These are phyloP conservation scores for Hypericum perforatum DNA, from an alignment of 345 rosid genomes.

Conservation along the genomic window DNA sequence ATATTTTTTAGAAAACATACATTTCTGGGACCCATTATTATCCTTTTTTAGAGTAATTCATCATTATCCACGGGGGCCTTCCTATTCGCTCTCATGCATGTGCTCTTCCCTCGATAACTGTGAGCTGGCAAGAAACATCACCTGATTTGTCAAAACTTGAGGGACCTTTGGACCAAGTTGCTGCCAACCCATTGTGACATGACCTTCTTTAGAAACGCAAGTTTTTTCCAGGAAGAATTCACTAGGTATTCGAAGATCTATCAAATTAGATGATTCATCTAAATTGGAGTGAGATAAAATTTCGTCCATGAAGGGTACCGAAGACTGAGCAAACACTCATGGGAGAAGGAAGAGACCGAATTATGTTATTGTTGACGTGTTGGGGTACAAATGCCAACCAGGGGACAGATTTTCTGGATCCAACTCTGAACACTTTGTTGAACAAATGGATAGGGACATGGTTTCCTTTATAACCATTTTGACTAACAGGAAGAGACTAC, in stretches of 20 bases:
- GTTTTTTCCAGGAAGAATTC: too few species aligned
- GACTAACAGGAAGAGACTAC: conserved; percentile 3
- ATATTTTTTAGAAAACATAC: too few species aligned
- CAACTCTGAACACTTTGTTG: conserved; percentile 5
- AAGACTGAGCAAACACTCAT: background rate
- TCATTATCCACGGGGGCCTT: conserved; percentile 5
- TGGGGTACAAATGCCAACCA: conserved; percentile 18
- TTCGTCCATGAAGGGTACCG: background rate
- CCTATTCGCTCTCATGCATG: conserved; percentile 12
- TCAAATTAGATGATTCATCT: background rate
- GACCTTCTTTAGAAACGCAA: conserved; percentile 5
- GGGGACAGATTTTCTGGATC: conserved; percentile 15
- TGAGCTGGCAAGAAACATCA: background rate
- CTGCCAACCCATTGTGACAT: conserved; percentile 3
- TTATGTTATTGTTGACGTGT: conserved; percentile 7
- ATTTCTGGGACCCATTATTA: too few species aligned
- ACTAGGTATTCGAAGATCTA: background rate
- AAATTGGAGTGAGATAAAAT: background rate
- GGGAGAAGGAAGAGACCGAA: conserved; percentile 11
- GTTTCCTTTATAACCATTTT: conserved; percentile 15
- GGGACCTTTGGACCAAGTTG: conserved; percentile 9
- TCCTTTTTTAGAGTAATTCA: too few species aligned
- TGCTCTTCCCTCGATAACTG: background rate
- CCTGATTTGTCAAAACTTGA: conserved; percentile 15
- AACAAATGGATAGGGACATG: conserved; percentile 18